Conservation (phyloP, 2,329 filamentous ascomycete species). For the Arthroderma sp. region DNA sequence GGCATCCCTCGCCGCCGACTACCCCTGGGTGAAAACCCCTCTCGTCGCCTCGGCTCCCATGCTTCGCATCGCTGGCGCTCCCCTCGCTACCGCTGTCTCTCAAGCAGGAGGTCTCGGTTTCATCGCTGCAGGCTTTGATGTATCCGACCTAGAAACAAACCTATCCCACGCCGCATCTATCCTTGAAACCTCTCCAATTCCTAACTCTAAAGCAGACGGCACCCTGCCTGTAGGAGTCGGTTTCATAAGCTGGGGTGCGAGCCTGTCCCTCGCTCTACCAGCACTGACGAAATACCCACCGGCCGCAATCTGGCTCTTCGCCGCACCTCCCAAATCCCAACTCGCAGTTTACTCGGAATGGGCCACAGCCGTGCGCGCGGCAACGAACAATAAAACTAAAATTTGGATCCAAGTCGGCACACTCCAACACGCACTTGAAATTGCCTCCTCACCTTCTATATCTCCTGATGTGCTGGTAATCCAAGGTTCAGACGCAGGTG, state of each 20-base stretch:
- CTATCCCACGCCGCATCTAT: constrained; percentile 18
- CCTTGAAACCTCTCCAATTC: constrained; percentile 5
- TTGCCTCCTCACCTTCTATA: constrained; percentile 12
- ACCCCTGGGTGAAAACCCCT: constrained; percentile 46
- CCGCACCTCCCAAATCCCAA: constrained; percentile 18
- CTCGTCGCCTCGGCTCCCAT: constrained; percentile 55
- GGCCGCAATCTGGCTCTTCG: constrained; percentile 31
- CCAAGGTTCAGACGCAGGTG: constrained; percentile 43
- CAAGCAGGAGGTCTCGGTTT: constrained; percentile 42
- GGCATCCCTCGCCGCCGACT: constrained; percentile 16
- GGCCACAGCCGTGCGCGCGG: constrained; percentile 27
- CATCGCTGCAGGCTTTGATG: constrained; percentile 43
- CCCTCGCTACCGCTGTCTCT: constrained; percentile 48
- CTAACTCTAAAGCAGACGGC: background rate
- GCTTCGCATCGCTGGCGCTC: constrained; percentile 46
- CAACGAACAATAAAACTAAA: constrained; percentile 26
- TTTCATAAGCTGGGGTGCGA: constrained; percentile 27
- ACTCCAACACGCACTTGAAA: constrained; percentile 33
- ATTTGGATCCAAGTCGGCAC: constrained; percentile 43
- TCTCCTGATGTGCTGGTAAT: constrained; percentile 39
- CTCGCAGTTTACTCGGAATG: constrained; percentile 20
- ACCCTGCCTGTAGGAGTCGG: constrained; percentile 29
- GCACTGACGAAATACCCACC: constrained; percentile 21
- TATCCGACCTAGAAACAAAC: constrained; percentile 18
- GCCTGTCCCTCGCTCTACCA: constrained; percentile 17